Evolutionary conservation across 345 rosid species (phyloP).

Genomic region (Acer yangbiense): DNA sequence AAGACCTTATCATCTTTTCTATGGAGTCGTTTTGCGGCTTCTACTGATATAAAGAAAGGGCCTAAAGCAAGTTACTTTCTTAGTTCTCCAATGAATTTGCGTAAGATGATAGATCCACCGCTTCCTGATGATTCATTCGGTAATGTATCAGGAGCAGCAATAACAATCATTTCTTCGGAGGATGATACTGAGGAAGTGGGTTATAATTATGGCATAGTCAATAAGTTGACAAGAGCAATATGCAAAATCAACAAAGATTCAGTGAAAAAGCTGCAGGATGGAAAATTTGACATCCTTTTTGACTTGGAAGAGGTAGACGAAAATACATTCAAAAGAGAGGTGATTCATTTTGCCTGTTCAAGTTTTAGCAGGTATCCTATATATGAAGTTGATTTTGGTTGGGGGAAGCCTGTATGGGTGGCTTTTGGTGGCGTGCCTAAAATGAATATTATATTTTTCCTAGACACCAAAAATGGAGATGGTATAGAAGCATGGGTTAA

Average conservation of each 20-base stretch:
- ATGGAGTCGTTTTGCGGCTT: too few species aligned
- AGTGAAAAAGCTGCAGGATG: conserved; percentile 33
- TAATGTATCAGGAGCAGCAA: conserved; percentile 23
- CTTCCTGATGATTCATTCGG: conserved; percentile 42
- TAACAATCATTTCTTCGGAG: not conserved
- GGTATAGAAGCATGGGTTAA: too few species aligned
- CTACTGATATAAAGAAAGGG: too few species aligned
- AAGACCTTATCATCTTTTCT: too few species aligned
- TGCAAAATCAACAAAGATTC: conserved; percentile 27
- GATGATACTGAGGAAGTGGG: not conserved
- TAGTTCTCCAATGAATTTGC: conserved; percentile 33
- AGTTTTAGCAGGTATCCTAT: conserved; percentile 37
- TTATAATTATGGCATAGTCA: conserved; percentile 14
- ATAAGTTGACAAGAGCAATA: conserved; percentile 27
- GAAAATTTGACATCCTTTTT: not conserved
- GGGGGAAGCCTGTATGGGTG: conserved; percentile 34
- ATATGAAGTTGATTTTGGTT: conserved; percentile 46
- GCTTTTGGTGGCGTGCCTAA: not conserved
- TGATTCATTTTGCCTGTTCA: conserved; percentile 28
- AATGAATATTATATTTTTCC: conserved; percentile 14
- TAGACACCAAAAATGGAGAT: not conserved
- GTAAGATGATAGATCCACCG: conserved; percentile 29
- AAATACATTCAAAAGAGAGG: conserved; percentile 17
- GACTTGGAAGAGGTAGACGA: not conserved
- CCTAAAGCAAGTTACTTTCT: too few species aligned